Percentiles rank a stretch among this genome's conserved stretches.
These are phyloP conservation scores for Cryptococcus sp. DNA, from an alignment of 1,284 basidiomycete genomes.

Conservation along the genomic window DNA sequence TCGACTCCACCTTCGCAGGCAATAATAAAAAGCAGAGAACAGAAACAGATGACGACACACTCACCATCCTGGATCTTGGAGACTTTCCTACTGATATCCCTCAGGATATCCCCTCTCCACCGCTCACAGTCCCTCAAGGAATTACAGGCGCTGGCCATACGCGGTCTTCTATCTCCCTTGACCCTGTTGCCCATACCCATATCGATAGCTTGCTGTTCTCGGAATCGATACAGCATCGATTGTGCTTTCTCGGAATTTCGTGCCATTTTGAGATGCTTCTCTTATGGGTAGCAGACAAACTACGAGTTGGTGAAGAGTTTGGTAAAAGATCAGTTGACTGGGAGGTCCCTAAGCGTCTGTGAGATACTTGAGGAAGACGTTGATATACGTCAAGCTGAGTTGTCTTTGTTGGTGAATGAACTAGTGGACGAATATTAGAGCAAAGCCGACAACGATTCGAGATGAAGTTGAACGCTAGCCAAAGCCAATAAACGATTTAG, in stretches of 20 bases:
- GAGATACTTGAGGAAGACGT: no score
- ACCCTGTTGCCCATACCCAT: slow-evolving; percentile 74
- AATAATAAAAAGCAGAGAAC: neutral
- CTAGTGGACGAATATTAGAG: no score
- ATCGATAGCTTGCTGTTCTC: slow-evolving; percentile 93
- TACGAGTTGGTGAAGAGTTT: no score
- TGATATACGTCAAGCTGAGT: no score
- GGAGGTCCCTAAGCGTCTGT: no score
- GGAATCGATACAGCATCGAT: slow-evolving; percentile 98
- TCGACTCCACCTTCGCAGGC: neutral
- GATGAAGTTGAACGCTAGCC: no score
- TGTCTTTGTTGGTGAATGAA: no score
- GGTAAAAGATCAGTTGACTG: no score
- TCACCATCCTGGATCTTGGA: slow-evolving; percentile 95
- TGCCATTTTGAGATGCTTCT: slow-evolving; percentile 58
- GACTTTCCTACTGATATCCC: slow-evolving; percentile 94
- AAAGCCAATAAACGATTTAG: no score
- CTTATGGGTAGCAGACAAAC: no score
- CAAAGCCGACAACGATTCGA: no score
- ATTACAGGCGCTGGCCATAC: slow-evolving; percentile 87
- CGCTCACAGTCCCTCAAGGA: slow-evolving; percentile 89
- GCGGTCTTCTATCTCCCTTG: slow-evolving; percentile 75
- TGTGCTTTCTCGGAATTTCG: slow-evolving; percentile 97
- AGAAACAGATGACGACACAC: slow-evolving; percentile 47
- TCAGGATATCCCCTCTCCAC: slow-evolving; percentile 91